Conservation (phyloP, 306 rosid species). For the Senna tora region DNA sequence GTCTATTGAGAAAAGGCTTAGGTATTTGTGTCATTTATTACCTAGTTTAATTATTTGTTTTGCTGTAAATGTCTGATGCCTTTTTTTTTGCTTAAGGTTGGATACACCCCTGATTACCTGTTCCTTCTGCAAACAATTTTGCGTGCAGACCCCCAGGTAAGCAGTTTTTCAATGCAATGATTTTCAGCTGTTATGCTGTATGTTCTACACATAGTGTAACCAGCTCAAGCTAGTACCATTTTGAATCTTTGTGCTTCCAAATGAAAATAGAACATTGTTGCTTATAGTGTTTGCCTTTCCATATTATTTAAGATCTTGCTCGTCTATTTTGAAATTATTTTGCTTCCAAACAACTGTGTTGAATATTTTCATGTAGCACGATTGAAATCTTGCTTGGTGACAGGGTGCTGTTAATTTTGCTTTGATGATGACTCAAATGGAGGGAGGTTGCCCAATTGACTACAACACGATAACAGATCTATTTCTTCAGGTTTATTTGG, state of each 20-base stretch:
- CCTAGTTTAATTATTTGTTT: not conserved
- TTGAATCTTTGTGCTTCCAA: slow-evolving; percentile 28
- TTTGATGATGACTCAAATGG: slow-evolving; percentile 99
- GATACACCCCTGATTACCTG: slow-evolving; percentile 91
- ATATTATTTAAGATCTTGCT: slow-evolving; percentile 16
- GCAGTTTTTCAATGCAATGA: slow-evolving; percentile 20
- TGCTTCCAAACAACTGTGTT: slow-evolving; percentile 6
- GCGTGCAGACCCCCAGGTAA: slow-evolving; percentile 87
- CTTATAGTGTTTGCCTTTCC: slow-evolving; percentile 34
- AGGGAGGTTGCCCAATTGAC: slow-evolving; percentile 95
- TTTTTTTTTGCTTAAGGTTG: slow-evolving; percentile 65
- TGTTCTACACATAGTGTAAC: slow-evolving; percentile 18
- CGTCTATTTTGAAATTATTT: not conserved
- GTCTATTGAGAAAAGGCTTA: slow-evolving; percentile 8
- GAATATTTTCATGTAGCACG: slow-evolving; percentile 4
- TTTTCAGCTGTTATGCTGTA: slow-evolving; percentile 6
- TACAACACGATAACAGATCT: slow-evolving; percentile 94
- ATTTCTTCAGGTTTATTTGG: slow-evolving; percentile 84
- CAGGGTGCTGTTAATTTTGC: slow-evolving; percentile 99
- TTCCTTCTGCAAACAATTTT: slow-evolving; percentile 93
- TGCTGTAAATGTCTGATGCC: slow-evolving; percentile 9
- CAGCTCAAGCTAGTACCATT: slow-evolving; percentile 30
- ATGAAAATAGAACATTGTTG: slow-evolving; percentile 32
- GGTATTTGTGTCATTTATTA: slow-evolving; percentile 12
- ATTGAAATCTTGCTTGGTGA: slow-evolving; percentile 35